Evolutionary conservation across 768 basidiomycete genomes (phyloP), one percentile per base, ranked within the genome.

Genomic region (Suillus sp.): DNA sequence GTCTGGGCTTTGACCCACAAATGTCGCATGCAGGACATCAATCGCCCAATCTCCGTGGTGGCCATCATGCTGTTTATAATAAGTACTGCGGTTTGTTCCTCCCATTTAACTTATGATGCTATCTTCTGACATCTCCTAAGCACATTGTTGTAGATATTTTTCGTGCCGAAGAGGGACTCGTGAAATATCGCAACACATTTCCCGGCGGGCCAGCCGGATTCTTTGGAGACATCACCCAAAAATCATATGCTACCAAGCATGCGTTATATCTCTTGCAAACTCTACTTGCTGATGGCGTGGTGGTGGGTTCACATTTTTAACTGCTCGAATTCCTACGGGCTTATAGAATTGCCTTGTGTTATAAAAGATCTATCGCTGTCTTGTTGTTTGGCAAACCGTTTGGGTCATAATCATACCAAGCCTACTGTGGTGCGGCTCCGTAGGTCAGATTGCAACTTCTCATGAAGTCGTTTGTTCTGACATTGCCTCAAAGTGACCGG

Each of bases 211-310:
- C 73, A 3, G 4, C 61, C 13, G 69, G 64, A 2, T 74, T 64
- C 58, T 72, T 74, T 59, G 67, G 65, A 1, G 65, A 69, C 48
- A 50, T 63, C 6, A 66, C 67, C 42, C 60, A 72, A 40, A 61
- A 61, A 14, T 69, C 71, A 1, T 72, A 71, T 54, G 61, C 72
- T n/a, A 69, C 69, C 54, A 72, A 72, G 51, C 70, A 68, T 55
- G 66, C 62, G 5, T 45, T 73, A 11, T 70, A 67, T 40, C 45
- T 37, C 40, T n/a, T 68, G 20, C 65, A 68, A 55, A 62, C 62
- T 11, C 54, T 62, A 20, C 56, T 63, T 45, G 62, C 55, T 42
- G 62, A 58, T 47, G 62, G 55, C 14, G 62, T 62, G 16, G 56
- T 63, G 18, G 62, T 63, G 38, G 48, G 56, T 63, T 50, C 20